phyloP scores from a whole-genome alignment of 768 basidiomycete genomes.

The Hericium coralloides region DNA sequence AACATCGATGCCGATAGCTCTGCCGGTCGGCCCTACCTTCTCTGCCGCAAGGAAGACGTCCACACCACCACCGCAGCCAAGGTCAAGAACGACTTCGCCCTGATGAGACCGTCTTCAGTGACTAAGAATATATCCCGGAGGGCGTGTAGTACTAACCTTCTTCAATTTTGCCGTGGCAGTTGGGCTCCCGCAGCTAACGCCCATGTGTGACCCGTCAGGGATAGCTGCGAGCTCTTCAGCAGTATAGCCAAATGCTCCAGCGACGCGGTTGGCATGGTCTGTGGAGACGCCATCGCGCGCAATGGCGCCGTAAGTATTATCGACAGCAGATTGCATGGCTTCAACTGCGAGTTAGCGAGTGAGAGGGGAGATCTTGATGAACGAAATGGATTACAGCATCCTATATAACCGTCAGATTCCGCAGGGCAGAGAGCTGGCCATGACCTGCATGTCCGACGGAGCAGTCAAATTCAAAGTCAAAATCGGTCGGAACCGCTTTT shows the following conservation, averaged over 20 bases:
- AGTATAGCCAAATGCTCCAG: slow-evolving; percentile 40
- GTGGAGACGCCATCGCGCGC: background rate
- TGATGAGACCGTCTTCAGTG: slow-evolving; percentile 13
- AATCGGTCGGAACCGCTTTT: background rate
- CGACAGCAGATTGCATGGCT: background rate
- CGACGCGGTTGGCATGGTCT: slow-evolving; percentile 24
- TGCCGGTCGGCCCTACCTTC: slow-evolving; percentile 39
- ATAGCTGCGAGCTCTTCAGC: slow-evolving; percentile 32
- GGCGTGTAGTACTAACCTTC: slow-evolving; percentile 23
- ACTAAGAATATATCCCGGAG: background rate
- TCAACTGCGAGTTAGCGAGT: background rate
- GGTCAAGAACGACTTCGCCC: slow-evolving; percentile 50
- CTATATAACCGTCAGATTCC: background rate
- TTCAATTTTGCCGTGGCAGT: slow-evolving; percentile 36
- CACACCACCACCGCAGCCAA: slow-evolving; percentile 49
- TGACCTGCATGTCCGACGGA: background rate
- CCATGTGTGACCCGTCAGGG: slow-evolving; percentile 37
- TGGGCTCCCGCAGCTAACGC: slow-evolving; percentile 48
- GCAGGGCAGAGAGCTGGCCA: background rate
- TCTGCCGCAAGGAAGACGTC: slow-evolving; percentile 46
- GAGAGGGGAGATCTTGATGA: background rate
- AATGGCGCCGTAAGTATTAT: background rate
- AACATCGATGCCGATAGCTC: slow-evolving; percentile 46
- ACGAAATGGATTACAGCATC: background rate
- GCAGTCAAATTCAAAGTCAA: background rate